phyloP scores from a whole-genome alignment of 495 filamentous ascomycete species.

The Penicillium canescens region DNA sequence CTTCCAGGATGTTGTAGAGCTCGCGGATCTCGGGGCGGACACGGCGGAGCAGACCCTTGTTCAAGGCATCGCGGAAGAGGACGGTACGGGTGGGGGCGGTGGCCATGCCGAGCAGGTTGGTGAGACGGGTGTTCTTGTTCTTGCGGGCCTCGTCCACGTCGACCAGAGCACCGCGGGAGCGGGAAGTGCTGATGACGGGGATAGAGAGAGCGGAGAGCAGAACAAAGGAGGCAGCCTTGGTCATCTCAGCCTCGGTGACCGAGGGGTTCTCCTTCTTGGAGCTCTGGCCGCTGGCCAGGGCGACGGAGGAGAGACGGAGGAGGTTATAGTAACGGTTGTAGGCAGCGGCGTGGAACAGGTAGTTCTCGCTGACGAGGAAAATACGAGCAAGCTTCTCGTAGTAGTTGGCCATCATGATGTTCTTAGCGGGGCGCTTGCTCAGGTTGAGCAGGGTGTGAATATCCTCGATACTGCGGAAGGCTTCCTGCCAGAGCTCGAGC shows the following conservation, averaged over 20 bases:
- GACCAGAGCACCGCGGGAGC: slow-evolving; percentile 91
- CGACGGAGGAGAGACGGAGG: slow-evolving; percentile 82
- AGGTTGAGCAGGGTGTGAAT: slow-evolving; percentile 98
- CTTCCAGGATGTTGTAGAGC: slow-evolving; percentile 96
- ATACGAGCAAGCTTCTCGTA: slow-evolving; percentile 98
- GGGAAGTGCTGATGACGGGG: slow-evolving; percentile 96
- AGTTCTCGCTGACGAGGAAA: slow-evolving; percentile 98
- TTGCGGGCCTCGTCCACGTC: slow-evolving; percentile 97
- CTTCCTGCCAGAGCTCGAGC: slow-evolving; percentile 98
- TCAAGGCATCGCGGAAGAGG: slow-evolving; percentile 92
- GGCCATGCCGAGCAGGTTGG: slow-evolving; percentile 91
- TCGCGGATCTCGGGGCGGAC: slow-evolving; percentile 92
- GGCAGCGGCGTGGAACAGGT: slow-evolving; percentile 96
- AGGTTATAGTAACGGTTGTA: slow-evolving; percentile 98
- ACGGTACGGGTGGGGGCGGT: slow-evolving; percentile 84
- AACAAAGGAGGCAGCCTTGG: slow-evolving; percentile 87
- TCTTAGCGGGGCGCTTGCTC: slow-evolving; percentile 99
- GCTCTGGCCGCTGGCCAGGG: slow-evolving; percentile 80
- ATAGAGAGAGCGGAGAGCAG: slow-evolving; percentile 94
- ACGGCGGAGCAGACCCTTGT: slow-evolving; percentile 89
- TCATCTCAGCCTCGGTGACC: slow-evolving; percentile 83
- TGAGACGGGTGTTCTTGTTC: slow-evolving; percentile 97
- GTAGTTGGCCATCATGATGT: slow-evolving; percentile 99
- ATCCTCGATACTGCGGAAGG: slow-evolving; percentile 97
- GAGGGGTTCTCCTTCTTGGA: slow-evolving; percentile 93